These are phyloP conservation scores for Pseudophaeomoniella oleicola DNA, from an alignment of 2,329 filamentous ascomycete species.

Conservation along the genomic window DNA sequence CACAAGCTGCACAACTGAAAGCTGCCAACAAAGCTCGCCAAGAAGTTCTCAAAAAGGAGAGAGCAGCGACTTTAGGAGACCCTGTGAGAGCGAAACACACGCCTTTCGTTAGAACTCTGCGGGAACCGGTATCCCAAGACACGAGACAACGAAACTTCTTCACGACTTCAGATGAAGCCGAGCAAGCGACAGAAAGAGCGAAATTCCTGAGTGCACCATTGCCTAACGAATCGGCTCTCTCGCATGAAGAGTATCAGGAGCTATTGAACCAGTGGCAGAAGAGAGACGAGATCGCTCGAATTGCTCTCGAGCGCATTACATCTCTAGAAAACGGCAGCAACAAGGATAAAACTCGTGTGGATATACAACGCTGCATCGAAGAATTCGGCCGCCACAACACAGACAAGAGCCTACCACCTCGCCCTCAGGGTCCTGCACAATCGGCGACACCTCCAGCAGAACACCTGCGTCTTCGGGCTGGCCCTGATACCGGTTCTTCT, in stretches of 20 bases:
- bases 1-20: conserved; percentile 70
- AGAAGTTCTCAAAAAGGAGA: conserved; percentile 50
- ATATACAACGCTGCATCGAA: conserved; percentile 70
- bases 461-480: conserved; percentile 41
- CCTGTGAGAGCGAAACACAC: conserved; percentile 67
- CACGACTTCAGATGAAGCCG: conserved; percentile 52
- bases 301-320: conserved; percentile 68
- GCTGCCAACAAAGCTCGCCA: conserved; percentile 67
- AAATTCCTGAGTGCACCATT: conserved; percentile 42
- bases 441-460: conserved; percentile 20
- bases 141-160: conserved; percentile 57
- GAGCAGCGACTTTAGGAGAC: conserved; percentile 54
- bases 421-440: conserved; percentile 30
- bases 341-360: conserved; percentile 66
- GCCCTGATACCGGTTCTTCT: conserved; percentile 82
- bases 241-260: conserved; percentile 15
- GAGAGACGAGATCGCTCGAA: conserved; percentile 52
- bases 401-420: conserved; percentile 53
- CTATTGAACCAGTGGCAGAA: conserved; percentile 32
- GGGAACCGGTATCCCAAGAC: conserved; percentile 9
- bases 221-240: conserved; percentile 14
- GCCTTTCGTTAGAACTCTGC: conserved; percentile 39
- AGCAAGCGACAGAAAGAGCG: conserved; percentile 51
- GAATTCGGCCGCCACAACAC: conserved; percentile 87
- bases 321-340: conserved; percentile 61